phyloP scores from a whole-genome alignment of 2,329 filamentous ascomycete genomes.

The Curvularia sp. region DNA sequence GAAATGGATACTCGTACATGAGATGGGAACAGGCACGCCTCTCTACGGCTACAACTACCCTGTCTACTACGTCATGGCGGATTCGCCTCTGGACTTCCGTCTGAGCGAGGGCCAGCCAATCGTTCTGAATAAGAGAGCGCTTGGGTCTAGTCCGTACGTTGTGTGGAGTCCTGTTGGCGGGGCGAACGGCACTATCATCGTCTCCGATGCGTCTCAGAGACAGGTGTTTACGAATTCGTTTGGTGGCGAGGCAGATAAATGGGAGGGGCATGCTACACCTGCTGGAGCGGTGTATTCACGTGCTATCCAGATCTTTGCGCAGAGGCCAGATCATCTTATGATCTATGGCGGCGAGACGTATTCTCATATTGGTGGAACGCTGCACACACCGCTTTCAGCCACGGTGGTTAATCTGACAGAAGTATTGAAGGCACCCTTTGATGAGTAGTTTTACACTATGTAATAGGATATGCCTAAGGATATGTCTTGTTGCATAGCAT shows the following conservation, averaged over 20 bases:
- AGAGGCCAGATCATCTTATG: conserved; percentile 24
- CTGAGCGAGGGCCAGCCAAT: conserved; percentile 23
- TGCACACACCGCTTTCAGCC: conserved; percentile 25
- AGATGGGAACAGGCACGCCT: conserved; percentile 25
- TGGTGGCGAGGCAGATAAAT: conserved; percentile 26
- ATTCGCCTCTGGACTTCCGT: conserved; percentile 28
- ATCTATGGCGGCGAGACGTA: conserved; percentile 31
- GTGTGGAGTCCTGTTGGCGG: conserved; percentile 34
- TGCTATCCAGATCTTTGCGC: conserved; percentile 29
- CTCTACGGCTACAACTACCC: conserved; percentile 30
- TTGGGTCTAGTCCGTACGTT: conserved; percentile 31
- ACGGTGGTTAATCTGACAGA: conserved; percentile 21
- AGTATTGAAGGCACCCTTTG: conserved; percentile 2
- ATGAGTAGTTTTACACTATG: not conserved
- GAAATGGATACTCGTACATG: conserved; percentile 36
- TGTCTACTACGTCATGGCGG: conserved; percentile 33
- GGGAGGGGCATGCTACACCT: conserved; percentile 30
- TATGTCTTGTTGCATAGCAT: not conserved
- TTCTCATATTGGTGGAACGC: conserved; percentile 18
- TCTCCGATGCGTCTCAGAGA: conserved; percentile 25
- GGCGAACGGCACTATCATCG: conserved; percentile 31
- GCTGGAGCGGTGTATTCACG: conserved; percentile 30
- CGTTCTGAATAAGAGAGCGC: conserved; percentile 25
- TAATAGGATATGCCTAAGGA: not conserved
- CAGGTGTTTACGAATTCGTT: conserved; percentile 30